Base-by-base conservation (phyloP, 176 grass and related monocot genomes). In the Oryza officinalis region DNA sequence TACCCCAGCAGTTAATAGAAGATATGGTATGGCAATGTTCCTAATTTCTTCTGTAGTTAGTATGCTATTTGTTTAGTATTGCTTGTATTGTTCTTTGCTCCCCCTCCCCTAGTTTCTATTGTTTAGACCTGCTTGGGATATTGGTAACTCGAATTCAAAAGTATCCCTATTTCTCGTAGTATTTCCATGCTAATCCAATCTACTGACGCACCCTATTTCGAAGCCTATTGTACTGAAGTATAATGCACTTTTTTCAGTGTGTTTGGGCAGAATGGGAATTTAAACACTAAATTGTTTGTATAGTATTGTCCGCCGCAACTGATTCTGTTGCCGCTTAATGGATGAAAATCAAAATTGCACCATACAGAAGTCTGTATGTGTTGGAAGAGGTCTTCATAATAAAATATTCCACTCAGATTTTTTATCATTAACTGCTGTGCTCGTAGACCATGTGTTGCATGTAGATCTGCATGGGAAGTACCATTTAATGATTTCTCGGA, bases 1-100 rank as follows among this genome's bases (percentile, higher is more conserved):
- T 69, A 80, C 67, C 59, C 74, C 35, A 15, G 66, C 90, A 82
- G 44, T 71, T 47, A 87, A 87, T 65, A 95, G 88, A 90, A 93
- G 89, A 98, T 75, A 90, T 71, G 93, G 96, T 97, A 91, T 44
- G 61, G 30, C 75, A 49, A 63, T 54, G 60, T 69, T 61, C 49
- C 66, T 43, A 43, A 8, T 74, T 76, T 61, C 64, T 92, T 8
- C 74, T 80, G 27, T 80, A 27, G 75, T 75, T 65, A 67, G 1
- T 46, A 46, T 79, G 60, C 69, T 65, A 27, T 61, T 75, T 80
- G 26, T 54, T 65, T 67, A 41, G 17, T 76, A 73, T 22, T 72
- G 63, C 13, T 81, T 70, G 0, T 65, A 35, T 22, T 54, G 50
- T 54, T 54, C 5, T 54, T 54, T 54, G 50, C 49, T 4, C 0